Percentiles rank a stretch among this genome's conserved stretches.
These are phyloP conservation scores for Vaccinium darrowii DNA, from an alignment of 148 eudicot genomes.

Conservation along the genomic window DNA sequence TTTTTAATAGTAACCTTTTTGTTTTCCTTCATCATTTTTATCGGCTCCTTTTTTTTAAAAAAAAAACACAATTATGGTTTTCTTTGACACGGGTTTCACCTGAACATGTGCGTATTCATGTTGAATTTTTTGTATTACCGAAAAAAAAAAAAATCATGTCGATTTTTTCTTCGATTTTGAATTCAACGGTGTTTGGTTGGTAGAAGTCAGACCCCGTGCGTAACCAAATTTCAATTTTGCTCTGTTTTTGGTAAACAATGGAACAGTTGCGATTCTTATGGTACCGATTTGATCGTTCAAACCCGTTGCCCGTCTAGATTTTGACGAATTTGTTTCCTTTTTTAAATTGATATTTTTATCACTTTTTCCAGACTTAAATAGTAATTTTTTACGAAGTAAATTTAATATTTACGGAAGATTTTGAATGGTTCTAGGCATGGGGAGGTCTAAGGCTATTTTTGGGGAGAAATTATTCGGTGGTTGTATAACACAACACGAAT, in stretches of 20 bases:
- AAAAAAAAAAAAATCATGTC: no score
- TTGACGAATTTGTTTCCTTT: no score
- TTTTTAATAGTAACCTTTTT: not conserved
- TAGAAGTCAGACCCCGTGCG: not conserved
- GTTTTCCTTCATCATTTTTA: no score
- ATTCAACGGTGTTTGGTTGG: slow-evolving; percentile 3
- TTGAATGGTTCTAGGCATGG: not conserved
- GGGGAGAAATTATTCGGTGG: not conserved
- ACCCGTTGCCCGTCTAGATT: not conserved
- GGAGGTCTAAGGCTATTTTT: not conserved
- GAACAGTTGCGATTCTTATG: not conserved
- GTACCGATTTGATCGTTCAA: not conserved
- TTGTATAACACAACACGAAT: not conserved
- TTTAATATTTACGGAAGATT: not conserved
- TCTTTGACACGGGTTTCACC: not conserved
- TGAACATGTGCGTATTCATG: not conserved
- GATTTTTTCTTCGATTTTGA: not conserved
- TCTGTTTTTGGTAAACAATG: not conserved
- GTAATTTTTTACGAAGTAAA: not conserved
- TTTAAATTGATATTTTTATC: not conserved
- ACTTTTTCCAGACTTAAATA: not conserved
- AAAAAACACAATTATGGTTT: no score
- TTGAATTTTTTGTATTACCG: not conserved
- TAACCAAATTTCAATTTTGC: not conserved
- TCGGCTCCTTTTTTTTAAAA: no score